Evolutionary conservation across 2,329 filamentous ascomycete genomes (phyloP), one percentile per base, ranked within the genome.

Genomic region (Kalmusia sp.): DNA sequence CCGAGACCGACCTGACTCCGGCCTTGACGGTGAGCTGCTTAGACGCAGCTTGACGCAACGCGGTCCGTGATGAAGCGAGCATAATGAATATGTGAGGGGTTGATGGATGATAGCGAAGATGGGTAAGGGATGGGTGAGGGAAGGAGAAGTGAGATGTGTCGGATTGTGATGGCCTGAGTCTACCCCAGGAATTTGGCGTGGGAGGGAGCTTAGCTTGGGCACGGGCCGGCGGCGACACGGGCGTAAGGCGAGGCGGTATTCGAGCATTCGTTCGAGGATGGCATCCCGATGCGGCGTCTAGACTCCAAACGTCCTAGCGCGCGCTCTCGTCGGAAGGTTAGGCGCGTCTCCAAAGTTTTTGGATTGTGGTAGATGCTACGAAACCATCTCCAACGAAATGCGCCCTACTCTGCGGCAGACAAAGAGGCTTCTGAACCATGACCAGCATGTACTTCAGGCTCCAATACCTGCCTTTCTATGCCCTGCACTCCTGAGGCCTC

Each of bases 1-100:
- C 91, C 57, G 92, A 96, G 65, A 86, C 87, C 68, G 87, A 84
- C 72, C 85, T 81, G 61, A 80, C 75, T 64, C 79, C 79, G 47
- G 64, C 58, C 57, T 60, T 69, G 62, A 71, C 48, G 41, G 64
- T 59, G 56, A 72, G 61, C 54, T 69, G 69, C 67, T 69, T 71
- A 52, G 61, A 58, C 19, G 71, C 68, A 59, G 70, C 70, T 58
- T 73, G 72, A 59, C 74, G 70, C 64, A 75, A 57, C 30, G 70
- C 72, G 54, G 67, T 69, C 59, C 72, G 68, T 49, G 73, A 73
- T 46, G 72, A 71, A 52, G 72, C 62, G 53, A 75, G 65, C 70
- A 74, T 75, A 58, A 35, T 66, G 56, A 37, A 34, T 63, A 44
- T 54, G 54, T 33, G 38, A 54, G 49, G 43, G 45, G 52, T 39